Evolutionary conservation across 805 yeast species (phyloP).

Genomic region (Candida silvicultrix): DNA sequence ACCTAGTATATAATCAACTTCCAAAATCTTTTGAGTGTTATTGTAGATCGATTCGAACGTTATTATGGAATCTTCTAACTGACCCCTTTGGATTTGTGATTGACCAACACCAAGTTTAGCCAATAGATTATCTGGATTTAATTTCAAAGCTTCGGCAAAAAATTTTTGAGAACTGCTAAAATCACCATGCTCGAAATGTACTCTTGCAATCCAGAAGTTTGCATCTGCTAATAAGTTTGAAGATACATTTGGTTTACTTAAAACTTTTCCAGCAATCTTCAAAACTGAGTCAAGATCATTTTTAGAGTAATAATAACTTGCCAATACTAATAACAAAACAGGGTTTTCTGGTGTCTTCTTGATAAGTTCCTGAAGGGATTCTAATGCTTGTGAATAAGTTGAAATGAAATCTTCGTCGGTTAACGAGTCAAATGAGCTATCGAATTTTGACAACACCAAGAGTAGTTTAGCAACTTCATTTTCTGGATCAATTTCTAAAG

Average conservation of each 20-base stretch:
- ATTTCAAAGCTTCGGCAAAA: conserved; percentile 66
- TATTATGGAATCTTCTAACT: conserved; percentile 76
- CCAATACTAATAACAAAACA: conserved; percentile 58
- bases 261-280: conserved; percentile 46
- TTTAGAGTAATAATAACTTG: conserved; percentile 66
- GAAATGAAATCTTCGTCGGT: conserved; percentile 53
- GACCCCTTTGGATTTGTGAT: conserved; percentile 68
- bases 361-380: conserved; percentile 28
- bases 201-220: conserved; percentile 82
- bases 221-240: conserved; percentile 50
- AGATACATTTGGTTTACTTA: conserved; percentile 32
- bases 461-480: conserved; percentile 59
- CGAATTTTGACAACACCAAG: conserved; percentile 62
- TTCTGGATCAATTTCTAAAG: conserved; percentile 56
- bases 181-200: conserved; percentile 53
- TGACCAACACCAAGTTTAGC: conserved; percentile 84
- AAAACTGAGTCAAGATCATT: conserved; percentile 53
- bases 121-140: conserved; percentile 56
- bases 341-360: conserved; percentile 43
- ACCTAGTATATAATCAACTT: conserved; percentile 73
- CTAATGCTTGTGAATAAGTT: conserved; percentile 54
- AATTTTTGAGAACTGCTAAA: conserved; percentile 62
- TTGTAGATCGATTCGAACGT: conserved; percentile 74
- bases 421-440: conserved; percentile 51
- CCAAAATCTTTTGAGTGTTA: conserved; percentile 61